These are phyloP conservation scores for Aspergillus sp. DNA, from an alignment of 2,329 filamentous ascomycete species.

Conservation along the genomic window DNA sequence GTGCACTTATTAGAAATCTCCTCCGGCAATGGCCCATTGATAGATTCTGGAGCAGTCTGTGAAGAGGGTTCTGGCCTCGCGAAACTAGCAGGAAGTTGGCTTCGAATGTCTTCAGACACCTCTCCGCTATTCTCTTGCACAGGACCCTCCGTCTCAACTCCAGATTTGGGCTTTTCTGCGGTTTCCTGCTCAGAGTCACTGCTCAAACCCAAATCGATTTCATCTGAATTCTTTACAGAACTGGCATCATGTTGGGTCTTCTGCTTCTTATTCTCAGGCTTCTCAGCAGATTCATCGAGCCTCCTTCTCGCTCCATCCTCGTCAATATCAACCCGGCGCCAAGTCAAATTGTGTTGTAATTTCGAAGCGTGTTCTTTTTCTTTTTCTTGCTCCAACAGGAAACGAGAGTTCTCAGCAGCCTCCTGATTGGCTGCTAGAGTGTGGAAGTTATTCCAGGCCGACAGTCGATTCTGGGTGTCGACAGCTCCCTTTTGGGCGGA, in stretches of 20 bases:
- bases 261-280: constrained; percentile 13
- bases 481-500: not conserved
- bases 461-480: constrained; percentile 14
- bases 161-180: constrained; percentile 7
- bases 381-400: constrained; percentile 17
- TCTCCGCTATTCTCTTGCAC: constrained; percentile 13
- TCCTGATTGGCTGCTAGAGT: constrained; percentile 24
- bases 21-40: constrained; percentile 58
- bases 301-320: constrained; percentile 19
- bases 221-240: constrained; percentile 44
- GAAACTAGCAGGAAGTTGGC: constrained; percentile 71
- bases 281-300: constrained; percentile 4
- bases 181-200: constrained; percentile 15
- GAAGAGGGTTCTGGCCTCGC: constrained; percentile 32
- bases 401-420: constrained; percentile 24
- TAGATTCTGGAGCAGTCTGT: constrained; percentile 26
- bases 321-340: constrained; percentile 30
- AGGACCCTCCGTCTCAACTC: not conserved
- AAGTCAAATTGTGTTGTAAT: constrained; percentile 28
- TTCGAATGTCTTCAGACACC: constrained; percentile 58
- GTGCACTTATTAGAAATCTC: constrained; percentile 71
- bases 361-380: constrained; percentile 10
- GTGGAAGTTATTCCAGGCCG: constrained; percentile 35
- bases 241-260: constrained; percentile 10
- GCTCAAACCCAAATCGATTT: constrained; percentile 33